Conservation (phyloP, 2,329 filamentous ascomycete species). For the Aspergillus terreus region DNA sequence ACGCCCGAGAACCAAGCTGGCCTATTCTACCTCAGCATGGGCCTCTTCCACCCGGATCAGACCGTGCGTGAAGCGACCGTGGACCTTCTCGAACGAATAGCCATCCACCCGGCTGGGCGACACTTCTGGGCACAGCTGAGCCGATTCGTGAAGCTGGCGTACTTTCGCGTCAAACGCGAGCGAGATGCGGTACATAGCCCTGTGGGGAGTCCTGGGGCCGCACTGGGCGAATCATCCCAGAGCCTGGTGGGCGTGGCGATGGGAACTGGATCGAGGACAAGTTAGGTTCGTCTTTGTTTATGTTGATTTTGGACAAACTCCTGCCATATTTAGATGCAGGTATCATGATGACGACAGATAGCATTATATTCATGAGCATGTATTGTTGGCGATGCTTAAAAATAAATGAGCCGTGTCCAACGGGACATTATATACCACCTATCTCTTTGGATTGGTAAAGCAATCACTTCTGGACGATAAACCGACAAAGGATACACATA, state of each 20-base stretch:
- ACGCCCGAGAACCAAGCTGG: slow-evolving; percentile 83
- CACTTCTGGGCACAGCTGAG: slow-evolving; percentile 90
- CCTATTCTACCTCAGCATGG: slow-evolving; percentile 85
- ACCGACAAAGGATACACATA: too few relatives aligned
- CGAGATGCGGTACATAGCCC: slow-evolving; percentile 34
- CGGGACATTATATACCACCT: too few relatives aligned
- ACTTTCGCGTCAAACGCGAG: slow-evolving; percentile 71
- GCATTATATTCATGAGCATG: background rate
- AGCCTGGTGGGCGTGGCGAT: slow-evolving; percentile 37
- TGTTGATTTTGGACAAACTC: background rate
- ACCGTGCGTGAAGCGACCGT: slow-evolving; percentile 75
- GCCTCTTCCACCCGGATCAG: slow-evolving; percentile 82
- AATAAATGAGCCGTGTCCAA: background rate
- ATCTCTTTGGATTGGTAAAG: too few relatives aligned
- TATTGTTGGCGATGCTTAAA: background rate
- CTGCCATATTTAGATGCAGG: background rate
- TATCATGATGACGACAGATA: background rate
- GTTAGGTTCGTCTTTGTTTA: slow-evolving; percentile 9
- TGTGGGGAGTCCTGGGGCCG: slow-evolving; percentile 17
- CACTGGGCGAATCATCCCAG: slow-evolving; percentile 26
- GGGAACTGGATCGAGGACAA: slow-evolving; percentile 24
- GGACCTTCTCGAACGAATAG: slow-evolving; percentile 75
- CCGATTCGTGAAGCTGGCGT: slow-evolving; percentile 83
- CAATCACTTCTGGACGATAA: too few relatives aligned
- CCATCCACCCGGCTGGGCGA: slow-evolving; percentile 81